Conservation (phyloP, 805 yeast genomes). For the Starmera pachycereana region DNA sequence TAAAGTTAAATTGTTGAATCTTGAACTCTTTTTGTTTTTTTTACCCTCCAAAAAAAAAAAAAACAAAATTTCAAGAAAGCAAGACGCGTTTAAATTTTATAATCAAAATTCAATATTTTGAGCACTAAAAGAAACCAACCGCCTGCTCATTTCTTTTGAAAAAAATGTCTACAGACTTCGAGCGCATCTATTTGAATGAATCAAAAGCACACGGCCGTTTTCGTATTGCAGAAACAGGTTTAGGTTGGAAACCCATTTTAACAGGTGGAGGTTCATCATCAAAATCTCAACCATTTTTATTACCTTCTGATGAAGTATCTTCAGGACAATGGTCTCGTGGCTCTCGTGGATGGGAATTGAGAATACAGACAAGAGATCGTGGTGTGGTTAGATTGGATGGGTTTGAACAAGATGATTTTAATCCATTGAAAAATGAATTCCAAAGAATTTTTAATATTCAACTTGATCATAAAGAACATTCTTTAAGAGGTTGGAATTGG, state of each 20-base stretch:
- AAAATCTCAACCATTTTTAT: conserved; percentile 63
- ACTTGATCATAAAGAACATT: conserved; percentile 81
- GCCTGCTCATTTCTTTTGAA: too few species aligned
- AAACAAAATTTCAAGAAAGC: not conserved
- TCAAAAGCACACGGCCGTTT: conserved; percentile 77
- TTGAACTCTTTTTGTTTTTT: too few species aligned
- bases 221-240: conserved; percentile 93
- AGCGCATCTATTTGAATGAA: conserved; percentile 82
- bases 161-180: conserved; percentile 46
- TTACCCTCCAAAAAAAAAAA: too few species aligned
- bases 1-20: too few species aligned
- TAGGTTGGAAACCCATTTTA: conserved; percentile 85
- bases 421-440: conserved; percentile 70
- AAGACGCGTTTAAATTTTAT: not conserved
- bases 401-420: conserved; percentile 76
- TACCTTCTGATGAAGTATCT: conserved; percentile 79
- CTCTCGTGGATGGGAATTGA: conserved; percentile 80
- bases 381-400: conserved; percentile 90
- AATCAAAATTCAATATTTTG: not conserved
- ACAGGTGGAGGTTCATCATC: conserved; percentile 33
- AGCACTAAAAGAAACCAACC: too few species aligned
- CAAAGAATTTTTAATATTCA: conserved; percentile 64
- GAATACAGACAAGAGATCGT: conserved; percentile 79
- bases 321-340: conserved; percentile 89
- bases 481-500: conserved; percentile 99